phyloP scores from a whole-genome alignment of 768 basidiomycete genomes.

The Suillus subluteus region DNA sequence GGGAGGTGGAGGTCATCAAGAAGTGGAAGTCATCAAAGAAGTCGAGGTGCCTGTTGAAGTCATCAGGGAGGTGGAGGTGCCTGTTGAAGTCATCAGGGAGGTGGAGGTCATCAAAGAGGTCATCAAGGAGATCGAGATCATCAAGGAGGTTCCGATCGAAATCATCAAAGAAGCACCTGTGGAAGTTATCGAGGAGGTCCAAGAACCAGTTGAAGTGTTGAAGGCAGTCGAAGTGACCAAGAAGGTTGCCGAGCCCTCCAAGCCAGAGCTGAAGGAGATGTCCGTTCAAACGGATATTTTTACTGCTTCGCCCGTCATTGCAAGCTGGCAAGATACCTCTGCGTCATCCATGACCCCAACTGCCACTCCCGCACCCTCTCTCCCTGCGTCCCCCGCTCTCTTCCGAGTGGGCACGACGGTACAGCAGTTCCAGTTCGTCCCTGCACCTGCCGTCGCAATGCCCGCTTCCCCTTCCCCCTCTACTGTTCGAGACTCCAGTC shows the following conservation, averaged over 20 bases:
- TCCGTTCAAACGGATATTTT: conserved; percentile 76
- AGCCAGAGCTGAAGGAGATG: conserved; percentile 72
- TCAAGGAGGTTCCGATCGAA: conserved; percentile 29
- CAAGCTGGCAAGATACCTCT: conserved; percentile 31
- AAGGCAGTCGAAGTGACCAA: conserved; percentile 31
- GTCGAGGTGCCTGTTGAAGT: conserved; percentile 27
- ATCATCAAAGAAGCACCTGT: conserved; percentile 16
- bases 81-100: conserved; percentile 25
- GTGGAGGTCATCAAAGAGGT: conserved; percentile 27
- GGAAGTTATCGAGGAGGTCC: conserved; percentile 29
- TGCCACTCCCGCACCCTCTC: conserved; percentile 35
- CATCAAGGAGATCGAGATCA: conserved; percentile 26
- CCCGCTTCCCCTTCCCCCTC: conserved; percentile 35
- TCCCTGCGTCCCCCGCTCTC: conserved; percentile 42
- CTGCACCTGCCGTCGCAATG: conserved; percentile 42
- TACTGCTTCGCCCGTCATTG: conserved; percentile 32
- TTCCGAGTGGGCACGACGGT: conserved; percentile 58
- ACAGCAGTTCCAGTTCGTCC: conserved; percentile 69
- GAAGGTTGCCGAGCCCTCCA: conserved; percentile 43
- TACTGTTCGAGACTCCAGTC: conserved; percentile 54
- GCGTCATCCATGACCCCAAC: conserved; percentile 37
- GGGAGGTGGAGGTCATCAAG: conserved; percentile 30
- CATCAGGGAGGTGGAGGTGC: conserved; percentile 30
- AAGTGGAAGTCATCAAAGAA: conserved; percentile 26
- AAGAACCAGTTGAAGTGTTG: conserved; percentile 39